phyloP scores from a whole-genome alignment of 495 filamentous ascomycete genomes.

The Neurospora sp. region DNA sequence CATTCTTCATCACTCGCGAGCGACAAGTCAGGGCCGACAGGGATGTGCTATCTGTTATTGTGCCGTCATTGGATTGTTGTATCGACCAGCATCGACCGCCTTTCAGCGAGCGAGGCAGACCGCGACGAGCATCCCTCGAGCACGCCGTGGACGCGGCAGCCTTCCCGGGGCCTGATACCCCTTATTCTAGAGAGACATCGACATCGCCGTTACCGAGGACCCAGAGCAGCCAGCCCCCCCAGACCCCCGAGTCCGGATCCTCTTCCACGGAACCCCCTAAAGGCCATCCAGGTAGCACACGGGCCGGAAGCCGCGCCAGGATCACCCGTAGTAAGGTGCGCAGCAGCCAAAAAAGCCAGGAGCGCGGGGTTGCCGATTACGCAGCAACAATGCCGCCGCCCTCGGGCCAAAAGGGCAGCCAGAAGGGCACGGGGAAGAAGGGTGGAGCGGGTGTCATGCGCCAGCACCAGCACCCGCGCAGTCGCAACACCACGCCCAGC shows the following conservation, averaged over 20 bases:
- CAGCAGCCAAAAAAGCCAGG: neutral
- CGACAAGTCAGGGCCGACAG: neutral
- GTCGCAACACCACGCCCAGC: slow-evolving; percentile 79
- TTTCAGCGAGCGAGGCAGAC: neutral
- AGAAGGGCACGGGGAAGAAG: slow-evolving; percentile 72
- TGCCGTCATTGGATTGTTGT: neutral
- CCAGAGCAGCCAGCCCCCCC: neutral
- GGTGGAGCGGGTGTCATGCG: slow-evolving; percentile 53
- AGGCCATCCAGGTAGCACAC: neutral
- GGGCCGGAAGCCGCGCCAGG: neutral
- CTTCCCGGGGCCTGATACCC: neutral
- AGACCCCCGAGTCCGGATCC: neutral
- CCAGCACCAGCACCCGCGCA: slow-evolving; percentile 45
- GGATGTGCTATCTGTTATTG: neutral
- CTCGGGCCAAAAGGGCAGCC: slow-evolving; percentile 54
- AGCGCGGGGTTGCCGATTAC: neutral
- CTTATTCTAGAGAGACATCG: neutral
- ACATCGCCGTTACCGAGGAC: neutral
- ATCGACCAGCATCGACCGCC: neutral
- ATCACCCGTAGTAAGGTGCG: neutral
- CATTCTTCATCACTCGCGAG: neutral
- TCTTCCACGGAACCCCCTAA: neutral
- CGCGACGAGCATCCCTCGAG: neutral
- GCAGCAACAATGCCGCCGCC: slow-evolving; percentile 36
- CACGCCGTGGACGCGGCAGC: neutral